Percentiles rank a stretch among this genome's conserved stretches.
Evolutionary conservation across 2,329 filamentous ascomycete genomes (phyloP).

Genomic region (Fusarium acutatum): DNA sequence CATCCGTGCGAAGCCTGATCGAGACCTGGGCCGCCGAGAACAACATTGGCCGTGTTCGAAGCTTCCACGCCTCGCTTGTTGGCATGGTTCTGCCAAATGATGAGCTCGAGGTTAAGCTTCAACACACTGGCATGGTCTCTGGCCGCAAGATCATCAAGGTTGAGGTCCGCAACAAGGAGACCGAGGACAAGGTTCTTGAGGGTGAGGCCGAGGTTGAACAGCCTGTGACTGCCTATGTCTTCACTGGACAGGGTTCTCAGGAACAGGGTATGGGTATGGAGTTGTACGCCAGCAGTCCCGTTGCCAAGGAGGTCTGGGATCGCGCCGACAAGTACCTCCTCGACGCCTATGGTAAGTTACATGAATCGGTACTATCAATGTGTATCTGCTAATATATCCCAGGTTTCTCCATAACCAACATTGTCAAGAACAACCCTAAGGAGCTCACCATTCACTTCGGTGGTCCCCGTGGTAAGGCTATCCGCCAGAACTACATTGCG

Average conservation of each 20-base stretch:
- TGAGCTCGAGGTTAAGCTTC: conserved; percentile 90
- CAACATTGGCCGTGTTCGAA: conserved; percentile 94
- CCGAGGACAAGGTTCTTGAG: conserved; percentile 93
- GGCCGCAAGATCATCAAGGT: conserved; percentile 99
- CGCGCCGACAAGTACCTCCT: conserved; percentile 97
- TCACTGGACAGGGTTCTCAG: conserved; percentile 97
- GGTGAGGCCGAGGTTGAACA: conserved; percentile 98
- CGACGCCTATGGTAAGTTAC: conserved; percentile 88
- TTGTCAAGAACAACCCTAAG: conserved; percentile 99
- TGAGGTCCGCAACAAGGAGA: conserved; percentile 93
- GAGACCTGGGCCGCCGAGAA: conserved; percentile 99
- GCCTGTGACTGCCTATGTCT: conserved; percentile 95
- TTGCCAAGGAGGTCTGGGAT: conserved; percentile 98
- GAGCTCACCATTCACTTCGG: conserved; percentile 98
- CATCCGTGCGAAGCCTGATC: conserved; percentile 91
- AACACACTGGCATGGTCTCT: conserved; percentile 97
- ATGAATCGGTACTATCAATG: neutral
- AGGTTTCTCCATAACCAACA: conserved; percentile 97
- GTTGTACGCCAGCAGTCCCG: conserved; percentile 89
- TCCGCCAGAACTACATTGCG: conserved; percentile 98
- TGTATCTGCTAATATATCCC: conserved; percentile 15
- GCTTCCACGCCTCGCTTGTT: conserved; percentile 96
- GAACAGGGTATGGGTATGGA: conserved; percentile 99
- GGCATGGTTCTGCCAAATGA: conserved; percentile 99
- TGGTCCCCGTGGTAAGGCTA: conserved; percentile 94